These are phyloP conservation scores for Sutorius eximius DNA, from an alignment of 1,284 basidiomycete species.

Conservation along the genomic window DNA sequence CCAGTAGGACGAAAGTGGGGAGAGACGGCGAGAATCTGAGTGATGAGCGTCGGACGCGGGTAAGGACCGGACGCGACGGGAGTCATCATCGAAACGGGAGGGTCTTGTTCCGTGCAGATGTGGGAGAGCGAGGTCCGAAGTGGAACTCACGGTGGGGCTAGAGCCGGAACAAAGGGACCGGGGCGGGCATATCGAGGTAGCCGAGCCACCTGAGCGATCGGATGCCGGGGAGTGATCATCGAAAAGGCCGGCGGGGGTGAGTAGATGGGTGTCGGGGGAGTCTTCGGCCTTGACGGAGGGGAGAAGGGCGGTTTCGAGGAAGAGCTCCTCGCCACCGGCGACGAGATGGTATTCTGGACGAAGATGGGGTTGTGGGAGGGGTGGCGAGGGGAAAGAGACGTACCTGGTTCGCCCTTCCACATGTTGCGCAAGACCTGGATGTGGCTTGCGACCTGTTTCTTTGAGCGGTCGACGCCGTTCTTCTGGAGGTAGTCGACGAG, in stretches of 20 bases:
- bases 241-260: conserved; percentile 36
- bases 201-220: conserved; percentile 32
- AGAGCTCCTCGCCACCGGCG: conserved; percentile 71
- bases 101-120: conserved; percentile 24
- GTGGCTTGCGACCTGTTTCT: conserved; percentile 83
- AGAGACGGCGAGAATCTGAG: conserved; percentile 35
- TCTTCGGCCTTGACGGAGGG: conserved; percentile 51
- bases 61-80: conserved; percentile 34
- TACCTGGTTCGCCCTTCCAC: conserved; percentile 80
- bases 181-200: conserved; percentile 29
- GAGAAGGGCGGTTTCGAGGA: conserved; percentile 49
- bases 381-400: conserved; percentile 20
- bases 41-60: conserved; percentile 31
- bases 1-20: conserved; percentile 35
- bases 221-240: conserved; percentile 37
- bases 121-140: conserved; percentile 30
- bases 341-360: conserved; percentile 60
- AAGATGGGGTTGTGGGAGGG: conserved; percentile 30
- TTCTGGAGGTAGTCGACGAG: conserved; percentile 74
- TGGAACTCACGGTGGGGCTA: conserved; percentile 26
- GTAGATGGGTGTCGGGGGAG: conserved; percentile 37
- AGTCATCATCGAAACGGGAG: conserved; percentile 28
- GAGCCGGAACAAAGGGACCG: conserved; percentile 27
- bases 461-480: conserved; percentile 64
- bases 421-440: conserved; percentile 81